Conservation (phyloP, 305 asterid genomes). For the Fraxinus albicans region DNA sequence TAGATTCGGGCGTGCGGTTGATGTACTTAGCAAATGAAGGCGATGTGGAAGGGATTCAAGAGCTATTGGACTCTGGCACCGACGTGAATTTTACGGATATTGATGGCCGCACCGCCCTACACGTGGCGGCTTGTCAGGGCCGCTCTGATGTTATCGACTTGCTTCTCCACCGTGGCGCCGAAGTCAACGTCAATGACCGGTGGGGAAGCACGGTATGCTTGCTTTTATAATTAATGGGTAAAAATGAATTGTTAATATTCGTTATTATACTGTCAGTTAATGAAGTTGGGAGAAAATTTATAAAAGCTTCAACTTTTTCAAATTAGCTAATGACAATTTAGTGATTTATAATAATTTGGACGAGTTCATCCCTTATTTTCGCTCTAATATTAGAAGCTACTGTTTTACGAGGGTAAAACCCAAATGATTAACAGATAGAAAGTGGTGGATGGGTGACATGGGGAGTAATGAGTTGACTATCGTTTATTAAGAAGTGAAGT, state of each 20-base stretch:
- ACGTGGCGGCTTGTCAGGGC: slow-evolving; percentile 90
- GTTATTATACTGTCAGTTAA: neutral
- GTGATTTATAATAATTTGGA: neutral
- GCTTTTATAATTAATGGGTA: neutral
- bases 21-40: slow-evolving; percentile 80
- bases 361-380: neutral
- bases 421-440: neutral
- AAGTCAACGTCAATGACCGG: slow-evolving; percentile 60
- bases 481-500: neutral
- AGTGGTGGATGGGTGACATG: neutral
- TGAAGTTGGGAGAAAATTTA: neutral
- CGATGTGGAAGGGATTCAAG: slow-evolving; percentile 76
- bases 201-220: slow-evolving; percentile 89
- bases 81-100: slow-evolving; percentile 65
- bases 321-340: neutral
- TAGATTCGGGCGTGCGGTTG: slow-evolving; percentile 64
- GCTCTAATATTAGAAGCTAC: neutral
- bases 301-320: neutral
- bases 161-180: slow-evolving; percentile 59
- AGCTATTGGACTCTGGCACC: slow-evolving; percentile 54
- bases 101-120: slow-evolving; percentile 79
- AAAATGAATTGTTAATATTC: slow-evolving; percentile 4
- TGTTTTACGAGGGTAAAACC: neutral
- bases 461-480: neutral
- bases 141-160: slow-evolving; percentile 50